Evolutionary conservation across 768 basidiomycete species (phyloP), one percentile per base, ranked within the genome.

Genomic region (Trametes punicea): DNA sequence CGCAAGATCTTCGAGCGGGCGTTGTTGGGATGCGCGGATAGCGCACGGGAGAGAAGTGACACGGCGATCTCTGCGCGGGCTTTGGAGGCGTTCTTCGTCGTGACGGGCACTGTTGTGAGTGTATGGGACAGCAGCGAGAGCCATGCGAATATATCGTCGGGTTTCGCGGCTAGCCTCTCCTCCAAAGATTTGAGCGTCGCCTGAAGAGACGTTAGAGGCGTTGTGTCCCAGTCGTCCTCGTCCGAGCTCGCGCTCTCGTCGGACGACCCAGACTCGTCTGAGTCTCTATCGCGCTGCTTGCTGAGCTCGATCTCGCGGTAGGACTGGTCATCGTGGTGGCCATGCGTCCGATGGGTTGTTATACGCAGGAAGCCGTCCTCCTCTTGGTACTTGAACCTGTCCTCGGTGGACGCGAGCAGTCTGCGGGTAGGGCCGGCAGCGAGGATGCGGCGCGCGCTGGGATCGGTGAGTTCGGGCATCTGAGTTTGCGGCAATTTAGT

Each of bases 11-110:
- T 73, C 3, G 85, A 87, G 20, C 61, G 67, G 2, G 66, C 50
- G 64, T 87, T 87, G 26, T 67, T 66, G 8, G 80, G 74, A 60
- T 87, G 77, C 0, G 80, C 80, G 18, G 74, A 64, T 9, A 90
- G 64, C 2, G 91, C 89, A 39, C 86, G 85, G 0, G 75, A 67
- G 27, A 92, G 74, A 27, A 93, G 74, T 3, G 90, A 81, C 15
- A 87, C 63, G 2, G 87, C 72, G 54, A 91, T 83, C 61, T 93
- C 90, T 0, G 85, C 79, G 16, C 87, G 84, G 26, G 82, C 79
- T 68, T 79, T 83, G 10, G 74, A 71, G 4, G 87, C 81, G 66
- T 90, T 88, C 70, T 87, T 90, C 1, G 88, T 85, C 2, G 74
- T 71, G 7, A 77, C 56, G 1, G 89, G 86, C 36, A 87, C 76